A percentile compares a stretch with the other conserved stretches of the same genome.
Conservation (phyloP, 306 rosid genomes). For the Inga oerstediana region DNA sequence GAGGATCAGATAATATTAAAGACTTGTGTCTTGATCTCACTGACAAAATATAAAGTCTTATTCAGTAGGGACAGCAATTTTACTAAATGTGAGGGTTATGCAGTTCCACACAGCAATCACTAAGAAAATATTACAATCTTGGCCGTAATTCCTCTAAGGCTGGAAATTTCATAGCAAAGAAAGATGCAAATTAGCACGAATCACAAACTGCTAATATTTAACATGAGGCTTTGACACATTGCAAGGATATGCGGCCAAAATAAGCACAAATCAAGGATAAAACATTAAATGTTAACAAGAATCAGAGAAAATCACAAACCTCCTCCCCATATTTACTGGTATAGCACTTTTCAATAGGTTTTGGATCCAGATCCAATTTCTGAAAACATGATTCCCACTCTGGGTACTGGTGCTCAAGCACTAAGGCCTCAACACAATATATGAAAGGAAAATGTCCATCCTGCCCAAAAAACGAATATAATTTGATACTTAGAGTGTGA, state of each 20-base stretch:
- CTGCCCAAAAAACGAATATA: constrained; percentile 47
- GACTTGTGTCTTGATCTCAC: background rate
- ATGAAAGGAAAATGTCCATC: constrained; percentile 74
- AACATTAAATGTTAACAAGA: background rate
- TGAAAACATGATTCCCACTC: constrained; percentile 79
- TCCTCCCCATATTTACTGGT: constrained; percentile 61
- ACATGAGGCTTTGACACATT: background rate
- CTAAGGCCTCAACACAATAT: constrained; percentile 68
- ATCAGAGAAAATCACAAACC: constrained; percentile 50
- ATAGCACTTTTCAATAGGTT: constrained; percentile 64
- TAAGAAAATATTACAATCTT: background rate
- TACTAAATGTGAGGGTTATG: background rate
- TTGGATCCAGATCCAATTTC: constrained; percentile 65
- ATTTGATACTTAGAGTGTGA: constrained; percentile 3
- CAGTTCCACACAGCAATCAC: background rate
- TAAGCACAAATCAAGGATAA: background rate
- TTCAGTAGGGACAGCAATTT: background rate
- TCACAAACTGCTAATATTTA: background rate
- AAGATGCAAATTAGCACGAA: background rate
- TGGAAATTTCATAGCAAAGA: background rate
- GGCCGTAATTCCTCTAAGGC: background rate
- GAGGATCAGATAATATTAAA: background rate
- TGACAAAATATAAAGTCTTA: constrained; percentile 11
- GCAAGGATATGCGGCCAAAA: background rate
- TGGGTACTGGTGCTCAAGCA: constrained; percentile 25